A percentile compares a stretch with the other conserved stretches of the same genome.
Conservation (phyloP, 2,329 filamentous ascomycete genomes). For the Phialocephala sp. region DNA sequence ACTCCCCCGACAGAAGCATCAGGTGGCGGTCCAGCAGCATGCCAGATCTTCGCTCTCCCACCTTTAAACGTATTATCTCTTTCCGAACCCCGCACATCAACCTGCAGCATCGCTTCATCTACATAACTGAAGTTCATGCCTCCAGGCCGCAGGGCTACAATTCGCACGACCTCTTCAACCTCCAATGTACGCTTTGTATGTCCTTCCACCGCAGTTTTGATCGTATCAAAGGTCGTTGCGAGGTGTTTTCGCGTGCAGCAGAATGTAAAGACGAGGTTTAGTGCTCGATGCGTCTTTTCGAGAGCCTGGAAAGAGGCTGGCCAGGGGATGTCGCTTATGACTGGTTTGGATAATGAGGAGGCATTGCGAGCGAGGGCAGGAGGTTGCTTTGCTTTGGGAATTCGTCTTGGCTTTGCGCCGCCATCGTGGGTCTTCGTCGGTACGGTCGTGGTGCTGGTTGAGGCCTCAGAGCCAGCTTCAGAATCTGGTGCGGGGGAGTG, state of each 20-base stretch:
- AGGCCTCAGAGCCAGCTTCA: constrained; percentile 19
- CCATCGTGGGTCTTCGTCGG: constrained; percentile 64
- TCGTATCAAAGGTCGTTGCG: constrained; percentile 88
- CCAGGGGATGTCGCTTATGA: constrained; percentile 57
- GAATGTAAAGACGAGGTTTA: constrained; percentile 95
- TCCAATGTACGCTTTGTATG: constrained; percentile 75
- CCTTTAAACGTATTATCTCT: constrained; percentile 68
- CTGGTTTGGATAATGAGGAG: constrained; percentile 35
- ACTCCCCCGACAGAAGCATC: constrained; percentile 63
- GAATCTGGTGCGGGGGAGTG: constrained; percentile 2
- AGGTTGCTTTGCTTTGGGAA: constrained; percentile 43
- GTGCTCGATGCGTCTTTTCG: constrained; percentile 77
- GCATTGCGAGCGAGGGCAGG: constrained; percentile 33
- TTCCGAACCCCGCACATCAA: constrained; percentile 74
- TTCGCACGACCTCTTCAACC: constrained; percentile 80
- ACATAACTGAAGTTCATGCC: constrained; percentile 86
- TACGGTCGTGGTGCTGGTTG: constrained; percentile 48
- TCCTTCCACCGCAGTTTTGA: constrained; percentile 82
- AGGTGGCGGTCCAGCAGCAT: constrained; percentile 54
- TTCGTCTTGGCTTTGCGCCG: constrained; percentile 51
- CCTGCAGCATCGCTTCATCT: constrained; percentile 80
- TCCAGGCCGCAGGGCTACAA: constrained; percentile 77
- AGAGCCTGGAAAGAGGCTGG: constrained; percentile 75
- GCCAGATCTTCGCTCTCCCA: constrained; percentile 56
- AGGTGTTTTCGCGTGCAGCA: constrained; percentile 92